phyloP scores from a whole-genome alignment of 2,329 filamentous ascomycete species.

The Sclerotinia subarctica region DNA sequence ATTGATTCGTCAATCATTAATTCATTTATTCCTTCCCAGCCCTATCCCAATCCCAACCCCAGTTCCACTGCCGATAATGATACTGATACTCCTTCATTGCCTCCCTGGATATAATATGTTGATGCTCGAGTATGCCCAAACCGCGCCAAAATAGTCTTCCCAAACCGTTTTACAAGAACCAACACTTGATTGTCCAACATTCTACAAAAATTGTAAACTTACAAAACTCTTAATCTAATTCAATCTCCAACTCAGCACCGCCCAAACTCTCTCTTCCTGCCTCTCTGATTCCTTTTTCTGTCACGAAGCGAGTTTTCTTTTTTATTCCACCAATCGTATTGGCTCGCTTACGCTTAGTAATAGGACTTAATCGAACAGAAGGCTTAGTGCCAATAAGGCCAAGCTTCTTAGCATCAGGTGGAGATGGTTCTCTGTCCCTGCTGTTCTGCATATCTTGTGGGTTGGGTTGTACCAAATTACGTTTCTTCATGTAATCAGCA shows the following conservation, averaged over 20 bases:
- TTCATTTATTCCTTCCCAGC: background rate
- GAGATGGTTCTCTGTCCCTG: constrained; percentile 29
- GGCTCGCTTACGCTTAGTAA: constrained; percentile 56
- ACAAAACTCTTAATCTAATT: constrained; percentile 13
- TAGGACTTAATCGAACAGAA: constrained; percentile 54
- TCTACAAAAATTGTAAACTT: background rate
- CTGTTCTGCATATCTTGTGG: constrained; percentile 17
- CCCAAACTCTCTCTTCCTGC: constrained; percentile 72
- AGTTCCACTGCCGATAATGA: background rate
- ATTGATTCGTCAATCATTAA: constrained; percentile 2
- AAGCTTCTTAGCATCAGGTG: constrained; percentile 46
- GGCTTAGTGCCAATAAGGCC: constrained; percentile 44
- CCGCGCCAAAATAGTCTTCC: constrained; percentile 7
- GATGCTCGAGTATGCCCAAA: constrained; percentile 2
- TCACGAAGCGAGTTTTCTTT: constrained; percentile 78
- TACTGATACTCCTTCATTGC: background rate
- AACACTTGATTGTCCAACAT: background rate
- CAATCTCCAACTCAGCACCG: constrained; percentile 36
- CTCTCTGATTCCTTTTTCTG: constrained; percentile 72
- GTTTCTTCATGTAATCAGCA: constrained; percentile 62
- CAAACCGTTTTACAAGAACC: background rate
- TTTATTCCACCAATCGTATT: constrained; percentile 43
- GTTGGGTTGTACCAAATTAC: constrained; percentile 23
- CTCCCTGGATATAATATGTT: constrained; percentile 16
- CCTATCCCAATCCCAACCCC: background rate